phyloP scores from a whole-genome alignment of 768 basidiomycete genomes.

The Rhizopogon sp. region DNA sequence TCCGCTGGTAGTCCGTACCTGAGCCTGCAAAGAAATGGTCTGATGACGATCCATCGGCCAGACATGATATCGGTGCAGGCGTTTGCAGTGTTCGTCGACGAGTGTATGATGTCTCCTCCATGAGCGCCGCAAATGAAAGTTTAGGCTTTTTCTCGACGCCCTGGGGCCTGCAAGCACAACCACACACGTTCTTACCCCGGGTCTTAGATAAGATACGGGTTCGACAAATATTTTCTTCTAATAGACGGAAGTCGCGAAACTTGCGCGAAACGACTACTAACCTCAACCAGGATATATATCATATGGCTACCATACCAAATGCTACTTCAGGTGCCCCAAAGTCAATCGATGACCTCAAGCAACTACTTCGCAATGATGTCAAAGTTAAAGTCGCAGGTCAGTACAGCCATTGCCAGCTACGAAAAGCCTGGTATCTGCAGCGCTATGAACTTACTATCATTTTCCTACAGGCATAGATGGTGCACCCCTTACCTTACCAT shows the following conservation, averaged over 20 bases:
- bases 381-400: constrained; percentile 94
- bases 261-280: background rate
- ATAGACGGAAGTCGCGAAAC: too few species aligned
- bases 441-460: too few species aligned
- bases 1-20: constrained; percentile 33
- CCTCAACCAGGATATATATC: background rate
- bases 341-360: constrained; percentile 52
- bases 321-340: constrained; percentile 33
- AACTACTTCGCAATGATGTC: constrained; percentile 52
- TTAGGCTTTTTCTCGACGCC: too few species aligned
- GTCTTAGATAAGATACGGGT: too few species aligned
- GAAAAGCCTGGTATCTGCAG: background rate
- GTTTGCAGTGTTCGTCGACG: constrained; percentile 28
- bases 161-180: too few species aligned
- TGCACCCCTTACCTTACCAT: constrained; percentile 25
- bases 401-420: constrained; percentile 15
- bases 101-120: constrained; percentile 2
- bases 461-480: constrained; percentile 57
- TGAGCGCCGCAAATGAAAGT: background rate
- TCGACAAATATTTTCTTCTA: too few species aligned
- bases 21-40: constrained; percentile 56
- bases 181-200: too few species aligned
- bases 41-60: constrained; percentile 43
- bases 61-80: constrained; percentile 49
- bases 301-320: too few species aligned